Evolutionary conservation across 495 filamentous ascomycete species (phyloP).

Genomic region (Penicillium pulvis): DNA sequence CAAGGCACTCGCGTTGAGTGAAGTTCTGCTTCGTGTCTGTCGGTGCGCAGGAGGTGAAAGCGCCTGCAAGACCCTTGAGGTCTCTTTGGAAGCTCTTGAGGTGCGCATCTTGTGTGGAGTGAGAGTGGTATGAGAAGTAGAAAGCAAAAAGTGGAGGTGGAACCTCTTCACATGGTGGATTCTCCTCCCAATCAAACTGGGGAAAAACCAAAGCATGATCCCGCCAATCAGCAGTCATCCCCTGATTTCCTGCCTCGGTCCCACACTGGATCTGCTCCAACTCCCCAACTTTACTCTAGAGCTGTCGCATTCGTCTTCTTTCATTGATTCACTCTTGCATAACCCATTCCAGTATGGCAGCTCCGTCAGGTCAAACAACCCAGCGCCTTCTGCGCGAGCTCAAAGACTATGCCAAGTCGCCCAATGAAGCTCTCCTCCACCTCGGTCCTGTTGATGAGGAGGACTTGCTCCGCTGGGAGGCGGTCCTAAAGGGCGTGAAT

Average conservation of each 20-base stretch:
- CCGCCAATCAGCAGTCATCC: constrained; percentile 12
- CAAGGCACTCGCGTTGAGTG: constrained; percentile 31
- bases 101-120: constrained; percentile 54
- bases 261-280: neutral
- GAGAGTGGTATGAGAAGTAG: neutral
- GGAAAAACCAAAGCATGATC: neutral
- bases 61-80: constrained; percentile 52
- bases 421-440: constrained; percentile 56
- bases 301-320: neutral
- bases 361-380: constrained; percentile 40
- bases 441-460: constrained; percentile 70
- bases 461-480: constrained; percentile 74
- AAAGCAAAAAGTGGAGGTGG: neutral
- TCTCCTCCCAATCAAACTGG: neutral
- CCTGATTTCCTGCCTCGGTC: constrained; percentile 4
- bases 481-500: constrained; percentile 71
- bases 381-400: constrained; percentile 70
- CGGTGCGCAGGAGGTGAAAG: constrained; percentile 45
- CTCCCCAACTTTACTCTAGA: neutral
- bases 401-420: constrained; percentile 56
- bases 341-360: constrained; percentile 28
- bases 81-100: constrained; percentile 60
- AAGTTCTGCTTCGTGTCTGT: constrained; percentile 35
- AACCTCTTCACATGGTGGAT: constrained; percentile 21
- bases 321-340: neutral